Conservation (phyloP, 441 rosid species). For the Corymbia citriodora region DNA sequence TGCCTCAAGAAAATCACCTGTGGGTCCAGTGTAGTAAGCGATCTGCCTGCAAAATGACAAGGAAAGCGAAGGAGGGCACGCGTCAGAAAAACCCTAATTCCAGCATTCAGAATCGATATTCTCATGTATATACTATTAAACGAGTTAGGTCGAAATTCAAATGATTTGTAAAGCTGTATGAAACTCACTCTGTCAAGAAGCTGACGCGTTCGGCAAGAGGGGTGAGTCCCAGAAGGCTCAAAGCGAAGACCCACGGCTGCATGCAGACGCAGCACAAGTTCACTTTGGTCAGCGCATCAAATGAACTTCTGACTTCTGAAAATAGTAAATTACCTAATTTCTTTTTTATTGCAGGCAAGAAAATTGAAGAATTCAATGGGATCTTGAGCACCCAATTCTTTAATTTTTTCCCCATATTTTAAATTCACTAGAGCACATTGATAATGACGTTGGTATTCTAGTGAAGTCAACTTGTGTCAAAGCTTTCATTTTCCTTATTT, state of each 20-base stretch:
- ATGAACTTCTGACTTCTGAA: not conserved
- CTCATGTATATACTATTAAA: not conserved
- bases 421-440: not conserved
- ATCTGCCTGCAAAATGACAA: conserved; percentile 53
- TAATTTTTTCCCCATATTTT: not conserved
- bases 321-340: not conserved
- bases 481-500: not conserved
- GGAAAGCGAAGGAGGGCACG: not conserved
- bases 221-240: conserved; percentile 73
- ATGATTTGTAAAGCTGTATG: not conserved
- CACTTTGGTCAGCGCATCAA: not conserved
- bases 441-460: not conserved
- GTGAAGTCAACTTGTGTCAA: not conserved
- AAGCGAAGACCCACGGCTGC: conserved; percentile 75
- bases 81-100: not conserved
- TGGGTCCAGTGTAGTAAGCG: conserved; percentile 76
- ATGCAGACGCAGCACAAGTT: not conserved
- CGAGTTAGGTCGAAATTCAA: not conserved
- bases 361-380: not conserved
- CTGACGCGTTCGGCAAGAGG: conserved; percentile 92
- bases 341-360: not conserved
- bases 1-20: conserved; percentile 39
- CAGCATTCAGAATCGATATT: not conserved
- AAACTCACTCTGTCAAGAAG: conserved; percentile 80
- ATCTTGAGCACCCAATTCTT: not conserved